Conservation (phyloP, 495 filamentous ascomycete genomes). For the Usnea hakonensis region DNA sequence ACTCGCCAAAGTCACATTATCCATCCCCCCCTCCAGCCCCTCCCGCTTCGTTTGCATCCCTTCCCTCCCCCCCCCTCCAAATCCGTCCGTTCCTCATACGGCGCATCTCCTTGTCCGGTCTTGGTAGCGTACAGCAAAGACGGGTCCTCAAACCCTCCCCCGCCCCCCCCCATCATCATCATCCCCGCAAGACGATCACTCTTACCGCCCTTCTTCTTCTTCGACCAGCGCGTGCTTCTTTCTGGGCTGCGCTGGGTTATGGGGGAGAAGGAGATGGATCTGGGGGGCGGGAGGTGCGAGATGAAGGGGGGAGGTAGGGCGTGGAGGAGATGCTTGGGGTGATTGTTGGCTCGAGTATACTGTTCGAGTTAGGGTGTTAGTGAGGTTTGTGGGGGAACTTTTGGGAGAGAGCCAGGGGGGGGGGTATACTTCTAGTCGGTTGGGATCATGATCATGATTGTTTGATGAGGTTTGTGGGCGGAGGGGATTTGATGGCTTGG, state of each 20-base stretch:
- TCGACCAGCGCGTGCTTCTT: too few relatives aligned
- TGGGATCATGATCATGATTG: slow-evolving; percentile 17
- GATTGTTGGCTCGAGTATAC: slow-evolving; percentile 24
- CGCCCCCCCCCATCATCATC: background rate
- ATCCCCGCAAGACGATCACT: background rate
- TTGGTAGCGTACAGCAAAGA: background rate
- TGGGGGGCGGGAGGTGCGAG: slow-evolving; percentile 12
- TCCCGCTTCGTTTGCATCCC: background rate
- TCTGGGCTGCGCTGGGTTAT: background rate
- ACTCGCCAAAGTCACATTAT: background rate
- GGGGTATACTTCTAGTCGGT: slow-evolving; percentile 16
- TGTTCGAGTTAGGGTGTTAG: slow-evolving; percentile 1
- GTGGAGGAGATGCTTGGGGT: slow-evolving; percentile 24
- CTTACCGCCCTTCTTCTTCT: background rate
- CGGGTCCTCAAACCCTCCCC: background rate
- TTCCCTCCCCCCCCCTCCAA: background rate
- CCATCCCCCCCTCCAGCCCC: background rate
- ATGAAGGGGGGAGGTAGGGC: slow-evolving; percentile 24
- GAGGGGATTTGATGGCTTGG: slow-evolving; percentile 17
- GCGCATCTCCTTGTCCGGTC: background rate
- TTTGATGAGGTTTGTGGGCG: slow-evolving; percentile 17
- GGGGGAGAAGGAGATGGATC: background rate
- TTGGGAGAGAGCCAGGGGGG: background rate
- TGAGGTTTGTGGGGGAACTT: background rate
- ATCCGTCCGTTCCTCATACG: background rate